These are phyloP conservation scores for Lichtheimia hyalospora DNA, from an alignment of 371 early-diverging fungal species.

Conservation along the genomic window DNA sequence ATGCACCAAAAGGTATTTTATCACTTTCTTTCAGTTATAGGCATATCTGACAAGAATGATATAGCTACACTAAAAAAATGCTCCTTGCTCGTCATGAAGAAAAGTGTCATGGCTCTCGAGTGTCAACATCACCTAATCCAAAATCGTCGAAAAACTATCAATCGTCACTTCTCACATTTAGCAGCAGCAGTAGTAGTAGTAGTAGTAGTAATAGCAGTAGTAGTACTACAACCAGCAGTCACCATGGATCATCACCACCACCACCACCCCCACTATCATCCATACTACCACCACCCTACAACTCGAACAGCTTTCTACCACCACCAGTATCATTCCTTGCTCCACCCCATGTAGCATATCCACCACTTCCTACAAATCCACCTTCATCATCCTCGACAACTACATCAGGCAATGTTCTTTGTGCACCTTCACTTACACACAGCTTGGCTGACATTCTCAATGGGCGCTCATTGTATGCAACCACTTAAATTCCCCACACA, in stretches of 20 bases:
- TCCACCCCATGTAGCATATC: too few relatives aligned
- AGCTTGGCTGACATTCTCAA: background rate
- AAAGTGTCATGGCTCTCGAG: constrained; percentile 6
- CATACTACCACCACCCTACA: background rate
- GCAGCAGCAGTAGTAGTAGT: background rate
- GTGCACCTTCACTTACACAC: background rate
- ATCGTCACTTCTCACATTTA: background rate
- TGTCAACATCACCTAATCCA: background rate
- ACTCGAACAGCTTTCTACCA: background rate
- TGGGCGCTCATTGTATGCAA: constrained; percentile 3
- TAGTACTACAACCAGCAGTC: background rate
- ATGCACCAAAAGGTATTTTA: constrained; percentile 29
- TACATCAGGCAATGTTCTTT: background rate
- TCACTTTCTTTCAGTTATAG: background rate
- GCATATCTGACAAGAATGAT: background rate
- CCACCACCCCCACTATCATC: background rate
- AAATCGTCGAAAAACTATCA: background rate
- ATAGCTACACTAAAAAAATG: constrained; percentile 16
- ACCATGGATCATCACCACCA: background rate
- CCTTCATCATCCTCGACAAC: too few relatives aligned
- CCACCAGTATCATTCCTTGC: too few relatives aligned
- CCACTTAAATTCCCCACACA: constrained; percentile 4
- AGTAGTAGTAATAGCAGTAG: too few relatives aligned
- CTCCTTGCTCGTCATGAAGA: constrained; percentile 11
- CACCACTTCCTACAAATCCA: too few relatives aligned